Evolutionary conservation across 306 rosid genomes (phyloP), one percentile per base, ranked within the genome.

Genomic region (Ammopiptanthus mongolicus): DNA sequence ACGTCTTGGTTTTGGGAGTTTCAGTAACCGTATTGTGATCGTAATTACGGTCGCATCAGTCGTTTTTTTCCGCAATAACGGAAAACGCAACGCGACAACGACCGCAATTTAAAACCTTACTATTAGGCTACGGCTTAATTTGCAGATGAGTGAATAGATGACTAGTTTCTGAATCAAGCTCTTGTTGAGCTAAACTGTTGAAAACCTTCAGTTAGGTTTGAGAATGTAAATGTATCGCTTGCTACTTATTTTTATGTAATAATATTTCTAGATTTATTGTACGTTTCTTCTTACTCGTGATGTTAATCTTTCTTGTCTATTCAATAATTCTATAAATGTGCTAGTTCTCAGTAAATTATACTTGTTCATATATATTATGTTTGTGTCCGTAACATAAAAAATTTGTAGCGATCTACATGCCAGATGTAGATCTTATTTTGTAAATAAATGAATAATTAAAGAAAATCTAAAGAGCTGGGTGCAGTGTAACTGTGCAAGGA

Each of bases 101-200:
- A n/a, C n/a, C n/a, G n/a, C n/a, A n/a, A n/a, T n/a, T n/a, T n/a
- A n/a, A n/a, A n/a, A n/a, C n/a, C n/a, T n/a, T 79, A 53, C 23
- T 51, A 62, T 31, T 31, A 47, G 78, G 65, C 48, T 65, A 29
- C 42, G 55, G 23, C 71, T 44, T 77, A 25, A 3, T 29, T 13
- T 71, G 78, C 65, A 71, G 59, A 65, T 57, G 82, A 71, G 75
- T 56, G 78, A 81, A 63, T 57, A 63, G 78, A 55, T 53, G 11
- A 46, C 33, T 50, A 58, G 65, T n/a, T 41, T 74, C 72, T 80
- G 76, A 68, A 68, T 68, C 59, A 69, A 48, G 52, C 8, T 58
- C 17, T 48, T 76, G 48, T 41, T 75, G 44, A 75, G 41, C 50
- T 42, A 25, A 14, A 62, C 36, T 34, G 28, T 63, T 41, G 25